A percentile compares a stretch with the other conserved stretches of the same genome.
These are phyloP conservation scores for Clarireedia homoeocarpa DNA, from an alignment of 2,329 filamentous ascomycete species.

Conservation along the genomic window DNA sequence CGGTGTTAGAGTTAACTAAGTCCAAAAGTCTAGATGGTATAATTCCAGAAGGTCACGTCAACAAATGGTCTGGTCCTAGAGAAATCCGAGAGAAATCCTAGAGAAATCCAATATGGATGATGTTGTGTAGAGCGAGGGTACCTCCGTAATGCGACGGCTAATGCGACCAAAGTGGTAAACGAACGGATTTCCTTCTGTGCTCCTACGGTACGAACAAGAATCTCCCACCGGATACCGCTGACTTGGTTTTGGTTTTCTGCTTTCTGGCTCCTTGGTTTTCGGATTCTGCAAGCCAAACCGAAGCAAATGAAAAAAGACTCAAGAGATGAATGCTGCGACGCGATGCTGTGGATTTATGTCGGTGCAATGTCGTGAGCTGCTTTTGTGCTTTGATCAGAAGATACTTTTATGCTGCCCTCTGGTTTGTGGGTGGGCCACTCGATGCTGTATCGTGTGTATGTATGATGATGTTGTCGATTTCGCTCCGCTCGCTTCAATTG, in stretches of 20 bases:
- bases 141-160: background rate
- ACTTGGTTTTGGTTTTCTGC: constrained; percentile 4
- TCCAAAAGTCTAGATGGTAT: too few species aligned
- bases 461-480: background rate
- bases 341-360: constrained; percentile 5
- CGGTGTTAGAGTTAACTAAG: too few species aligned
- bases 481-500: background rate
- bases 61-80: too few species aligned
- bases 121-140: too few species aligned
- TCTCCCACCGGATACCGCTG: background rate
- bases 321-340: background rate
- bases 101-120: background rate
- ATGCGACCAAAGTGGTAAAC: too few species aligned
- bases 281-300: background rate
- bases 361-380: background rate
- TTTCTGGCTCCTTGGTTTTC: background rate
- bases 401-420: background rate
- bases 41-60: too few species aligned
- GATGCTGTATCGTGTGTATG: background rate
- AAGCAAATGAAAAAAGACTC: background rate
- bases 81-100: too few species aligned
- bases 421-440: background rate
- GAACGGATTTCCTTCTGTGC: too few species aligned
- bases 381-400: background rate
- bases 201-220: too few species aligned